phyloP scores from a whole-genome alignment of 257 asterid species.

The Solanum gandarillasii region DNA sequence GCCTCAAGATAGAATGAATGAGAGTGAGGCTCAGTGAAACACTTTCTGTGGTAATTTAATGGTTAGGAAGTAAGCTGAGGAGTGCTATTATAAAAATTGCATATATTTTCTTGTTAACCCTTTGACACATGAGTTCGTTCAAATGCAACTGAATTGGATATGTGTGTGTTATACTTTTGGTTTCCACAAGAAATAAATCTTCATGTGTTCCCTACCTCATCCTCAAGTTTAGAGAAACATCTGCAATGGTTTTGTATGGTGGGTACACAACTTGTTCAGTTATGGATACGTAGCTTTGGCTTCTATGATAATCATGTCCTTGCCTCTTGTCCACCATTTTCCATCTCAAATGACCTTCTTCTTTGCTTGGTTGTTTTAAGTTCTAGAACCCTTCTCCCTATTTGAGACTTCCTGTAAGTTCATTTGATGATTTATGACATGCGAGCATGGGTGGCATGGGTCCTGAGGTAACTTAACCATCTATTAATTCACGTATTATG shows the following conservation, averaged over 20 bases:
- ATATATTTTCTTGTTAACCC: not conserved
- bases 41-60: not conserved
- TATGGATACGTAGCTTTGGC: not conserved
- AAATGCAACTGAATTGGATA: not conserved
- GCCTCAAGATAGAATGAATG: not conserved
- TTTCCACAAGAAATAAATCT: not conserved
- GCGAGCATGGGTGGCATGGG: not conserved
- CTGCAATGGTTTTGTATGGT: not conserved
- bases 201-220: not conserved
- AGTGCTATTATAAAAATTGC: not conserved
- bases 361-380: not conserved
- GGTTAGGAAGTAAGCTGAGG: not conserved
- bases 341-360: not conserved
- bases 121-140: not conserved
- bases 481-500: not conserved
- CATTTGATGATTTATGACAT: not conserved
- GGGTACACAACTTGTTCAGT: not conserved
- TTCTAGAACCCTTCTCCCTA: not conserved
- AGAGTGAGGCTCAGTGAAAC: not conserved
- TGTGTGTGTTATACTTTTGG: not conserved
- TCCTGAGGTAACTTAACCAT: not conserved
- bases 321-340: not conserved
- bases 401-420: not conserved
- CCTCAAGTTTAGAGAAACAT: not conserved
- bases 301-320: not conserved